Evolutionary conservation across 768 basidiomycete genomes (phyloP).

Genomic region (Trametes villosa): DNA sequence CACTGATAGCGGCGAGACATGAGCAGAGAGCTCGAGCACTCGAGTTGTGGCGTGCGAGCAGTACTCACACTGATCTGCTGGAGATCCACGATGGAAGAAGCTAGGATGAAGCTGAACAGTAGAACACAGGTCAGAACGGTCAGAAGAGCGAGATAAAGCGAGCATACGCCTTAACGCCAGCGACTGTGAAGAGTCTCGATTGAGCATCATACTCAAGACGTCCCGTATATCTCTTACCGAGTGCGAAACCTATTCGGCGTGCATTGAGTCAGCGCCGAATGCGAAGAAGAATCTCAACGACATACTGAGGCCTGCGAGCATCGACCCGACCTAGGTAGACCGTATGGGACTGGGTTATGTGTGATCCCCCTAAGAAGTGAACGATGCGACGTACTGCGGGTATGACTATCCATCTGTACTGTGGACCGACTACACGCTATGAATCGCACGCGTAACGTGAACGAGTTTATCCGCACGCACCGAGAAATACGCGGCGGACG

Average conservation of each 20-base stretch:
- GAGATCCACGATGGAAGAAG: slow-evolving; percentile 1
- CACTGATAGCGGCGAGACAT: background rate
- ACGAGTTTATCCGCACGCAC: background rate
- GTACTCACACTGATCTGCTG: slow-evolving; percentile 5
- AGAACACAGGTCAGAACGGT: too few species aligned
- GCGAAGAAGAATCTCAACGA: too few species aligned
- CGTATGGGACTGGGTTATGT: too few species aligned
- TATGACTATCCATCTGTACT: background rate
- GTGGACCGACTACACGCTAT: background rate
- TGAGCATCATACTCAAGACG: background rate
- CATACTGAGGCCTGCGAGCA: background rate
- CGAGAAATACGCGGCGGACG: background rate
- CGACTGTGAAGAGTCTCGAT: background rate
- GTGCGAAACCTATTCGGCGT: background rate
- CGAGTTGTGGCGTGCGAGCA: background rate
- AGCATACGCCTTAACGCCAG: background rate
- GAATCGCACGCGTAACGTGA: background rate
- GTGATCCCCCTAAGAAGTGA: too few species aligned
- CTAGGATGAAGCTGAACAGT: too few species aligned
- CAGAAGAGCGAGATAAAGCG: too few species aligned
- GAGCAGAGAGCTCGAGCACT: too few species aligned
- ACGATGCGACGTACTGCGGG: background rate
- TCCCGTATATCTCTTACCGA: background rate
- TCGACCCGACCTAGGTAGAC: background rate
- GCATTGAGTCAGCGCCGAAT: too few species aligned